These are phyloP conservation scores for Entomophthora muscae DNA, from an alignment of 371 early-diverging fungal species.

Conservation along the genomic window DNA sequence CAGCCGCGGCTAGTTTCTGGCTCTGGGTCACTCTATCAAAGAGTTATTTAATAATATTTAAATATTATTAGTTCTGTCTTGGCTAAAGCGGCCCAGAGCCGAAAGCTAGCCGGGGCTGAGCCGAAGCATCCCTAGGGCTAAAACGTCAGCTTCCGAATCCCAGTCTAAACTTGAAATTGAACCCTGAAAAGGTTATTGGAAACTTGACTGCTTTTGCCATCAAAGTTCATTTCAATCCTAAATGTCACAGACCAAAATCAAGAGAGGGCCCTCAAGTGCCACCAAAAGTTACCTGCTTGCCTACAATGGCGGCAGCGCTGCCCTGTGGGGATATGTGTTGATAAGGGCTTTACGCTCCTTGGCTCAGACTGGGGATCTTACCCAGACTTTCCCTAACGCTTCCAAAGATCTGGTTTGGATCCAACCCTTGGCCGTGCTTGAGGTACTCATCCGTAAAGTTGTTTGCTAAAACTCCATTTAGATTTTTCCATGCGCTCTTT, in stretches of 20 bases:
- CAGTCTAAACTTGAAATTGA: too few relatives aligned
- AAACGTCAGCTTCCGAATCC: too few relatives aligned
- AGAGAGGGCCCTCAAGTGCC: neutral
- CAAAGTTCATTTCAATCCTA: too few relatives aligned
- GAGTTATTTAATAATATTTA: too few relatives aligned
- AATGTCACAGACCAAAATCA: neutral
- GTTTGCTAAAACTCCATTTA: neutral
- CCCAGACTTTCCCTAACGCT: neutral
- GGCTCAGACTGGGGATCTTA: neutral
- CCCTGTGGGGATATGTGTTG: neutral
- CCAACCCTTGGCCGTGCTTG: constrained; percentile 4
- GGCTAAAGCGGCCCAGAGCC: too few relatives aligned
- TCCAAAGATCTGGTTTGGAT: constrained; percentile 1
- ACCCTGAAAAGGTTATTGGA: too few relatives aligned
- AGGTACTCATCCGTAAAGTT: neutral
- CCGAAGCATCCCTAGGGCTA: too few relatives aligned
- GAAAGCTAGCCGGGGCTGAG: too few relatives aligned
- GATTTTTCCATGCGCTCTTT: neutral
- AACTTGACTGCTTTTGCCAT: too few relatives aligned
- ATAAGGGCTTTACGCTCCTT: neutral
- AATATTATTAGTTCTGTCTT: too few relatives aligned
- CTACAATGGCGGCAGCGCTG: neutral
- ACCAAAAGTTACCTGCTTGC: neutral
- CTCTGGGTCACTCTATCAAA: too few relatives aligned
- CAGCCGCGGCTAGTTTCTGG: too few relatives aligned